Conservation (phyloP, 208 protist species). For the Leishmania guyanensis region DNA sequence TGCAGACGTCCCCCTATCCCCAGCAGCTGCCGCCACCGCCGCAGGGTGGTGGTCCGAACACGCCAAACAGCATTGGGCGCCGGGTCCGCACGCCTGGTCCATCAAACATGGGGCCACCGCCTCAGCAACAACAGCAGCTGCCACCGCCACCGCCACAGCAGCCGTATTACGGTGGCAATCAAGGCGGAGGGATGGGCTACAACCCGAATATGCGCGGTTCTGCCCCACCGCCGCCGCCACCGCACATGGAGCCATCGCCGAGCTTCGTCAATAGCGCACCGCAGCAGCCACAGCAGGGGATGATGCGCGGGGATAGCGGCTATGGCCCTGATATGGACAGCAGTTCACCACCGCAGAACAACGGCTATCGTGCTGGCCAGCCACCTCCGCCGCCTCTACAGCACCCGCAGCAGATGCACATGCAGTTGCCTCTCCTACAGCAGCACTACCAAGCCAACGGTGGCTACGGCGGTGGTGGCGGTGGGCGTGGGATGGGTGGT, state of each 20-base stretch:
- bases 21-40: slow-evolving; percentile 19
- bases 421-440: slow-evolving; percentile 38
- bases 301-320: slow-evolving; percentile 38
- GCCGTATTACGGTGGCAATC: slow-evolving; percentile 33
- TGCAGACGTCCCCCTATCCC: slow-evolving; percentile 33
- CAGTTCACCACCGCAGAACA: slow-evolving; percentile 38
- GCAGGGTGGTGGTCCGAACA: slow-evolving; percentile 21
- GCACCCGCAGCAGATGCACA: slow-evolving; percentile 41
- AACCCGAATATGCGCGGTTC: slow-evolving; percentile 31
- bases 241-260: slow-evolving; percentile 46
- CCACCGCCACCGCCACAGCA: slow-evolving; percentile 9
- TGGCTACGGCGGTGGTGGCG: slow-evolving; percentile 20
- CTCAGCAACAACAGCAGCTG: slow-evolving; percentile 11
- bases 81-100: slow-evolving; percentile 14
- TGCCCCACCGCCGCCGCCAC: slow-evolving; percentile 32
- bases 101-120: slow-evolving; percentile 2
- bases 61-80: slow-evolving; percentile 26
- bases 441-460: slow-evolving; percentile 38
- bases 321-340: slow-evolving; percentile 29
- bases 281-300: slow-evolving; percentile 20
- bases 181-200: slow-evolving; percentile 30
- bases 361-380: slow-evolving; percentile 23
- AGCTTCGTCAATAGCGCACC: slow-evolving; percentile 25
- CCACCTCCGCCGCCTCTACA: slow-evolving; percentile 12
- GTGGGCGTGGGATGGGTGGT: slow-evolving; percentile 20